Evolutionary conservation across 2,329 filamentous ascomycete species (phyloP).

Genomic region (Aspergillus luchuensis): DNA sequence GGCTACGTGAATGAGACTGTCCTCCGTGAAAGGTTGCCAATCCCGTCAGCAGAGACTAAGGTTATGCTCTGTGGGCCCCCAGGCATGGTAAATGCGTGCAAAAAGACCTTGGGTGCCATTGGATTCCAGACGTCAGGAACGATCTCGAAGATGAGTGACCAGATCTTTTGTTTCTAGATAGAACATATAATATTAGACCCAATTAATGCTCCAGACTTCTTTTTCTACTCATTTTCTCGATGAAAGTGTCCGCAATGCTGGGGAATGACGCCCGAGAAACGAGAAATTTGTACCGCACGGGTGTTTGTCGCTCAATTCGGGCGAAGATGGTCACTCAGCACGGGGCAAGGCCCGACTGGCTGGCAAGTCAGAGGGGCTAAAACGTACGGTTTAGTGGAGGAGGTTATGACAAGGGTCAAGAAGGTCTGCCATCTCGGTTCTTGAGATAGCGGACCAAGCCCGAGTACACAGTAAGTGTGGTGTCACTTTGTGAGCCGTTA

Average conservation of each 20-base stretch:
- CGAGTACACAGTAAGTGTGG: too few species aligned
- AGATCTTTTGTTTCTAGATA: slow-evolving; percentile 57
- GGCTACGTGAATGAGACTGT: slow-evolving; percentile 57
- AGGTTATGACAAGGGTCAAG: too few species aligned
- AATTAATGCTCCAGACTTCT: not conserved
- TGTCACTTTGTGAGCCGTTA: not conserved
- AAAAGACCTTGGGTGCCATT: slow-evolving; percentile 52
- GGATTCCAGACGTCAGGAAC: slow-evolving; percentile 56
- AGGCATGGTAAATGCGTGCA: slow-evolving; percentile 60
- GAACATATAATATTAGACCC: not conserved
- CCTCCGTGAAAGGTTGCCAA: slow-evolving; percentile 54
- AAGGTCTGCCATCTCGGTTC: too few species aligned
- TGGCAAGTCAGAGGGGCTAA: too few species aligned
- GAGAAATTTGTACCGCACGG: too few species aligned
- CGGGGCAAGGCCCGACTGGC: too few species aligned
- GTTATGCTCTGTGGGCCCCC: slow-evolving; percentile 64
- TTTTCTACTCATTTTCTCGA: not conserved
- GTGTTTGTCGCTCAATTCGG: too few species aligned
- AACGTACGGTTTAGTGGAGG: too few species aligned
- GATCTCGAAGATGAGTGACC: slow-evolving; percentile 56
- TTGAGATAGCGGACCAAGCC: too few species aligned
- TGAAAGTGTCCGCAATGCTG: too few species aligned
- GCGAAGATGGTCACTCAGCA: too few species aligned
- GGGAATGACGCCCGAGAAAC: too few species aligned
- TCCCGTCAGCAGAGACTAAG: slow-evolving; percentile 51